Percentiles rank a stretch among this genome's conserved stretches.
Evolutionary conservation across 352 stramenopile genomes (phyloP).

Genomic region (Pythium sp.): DNA sequence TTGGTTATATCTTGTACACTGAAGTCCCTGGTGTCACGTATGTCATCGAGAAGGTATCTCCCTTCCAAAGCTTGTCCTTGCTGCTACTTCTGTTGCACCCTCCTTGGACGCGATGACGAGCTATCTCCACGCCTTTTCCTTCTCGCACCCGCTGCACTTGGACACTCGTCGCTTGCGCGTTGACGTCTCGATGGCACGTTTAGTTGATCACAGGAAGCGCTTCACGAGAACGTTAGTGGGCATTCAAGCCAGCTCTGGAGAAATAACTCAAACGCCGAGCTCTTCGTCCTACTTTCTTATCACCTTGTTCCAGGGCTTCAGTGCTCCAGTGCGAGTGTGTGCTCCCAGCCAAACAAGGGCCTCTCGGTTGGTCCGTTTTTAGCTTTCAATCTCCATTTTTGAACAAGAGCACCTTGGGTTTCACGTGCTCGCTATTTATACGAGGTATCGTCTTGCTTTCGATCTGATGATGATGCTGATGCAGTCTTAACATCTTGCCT

Average conservation of each 20-base stretch:
- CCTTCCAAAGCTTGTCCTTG: background rate
- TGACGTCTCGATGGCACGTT: background rate
- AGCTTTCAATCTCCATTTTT: background rate
- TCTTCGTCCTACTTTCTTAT: constrained; percentile 8
- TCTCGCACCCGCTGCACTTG: background rate
- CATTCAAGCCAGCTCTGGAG: background rate
- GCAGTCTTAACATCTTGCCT: no score
- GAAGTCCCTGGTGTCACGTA: constrained; percentile 4
- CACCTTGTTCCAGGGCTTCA: background rate
- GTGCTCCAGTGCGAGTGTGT: background rate
- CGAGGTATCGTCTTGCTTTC: no score
- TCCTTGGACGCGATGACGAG: background rate
- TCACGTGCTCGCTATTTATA: background rate
- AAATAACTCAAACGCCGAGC: background rate
- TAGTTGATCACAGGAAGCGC: background rate
- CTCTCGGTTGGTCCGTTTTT: background rate
- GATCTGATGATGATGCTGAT: no score
- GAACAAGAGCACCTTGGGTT: background rate
- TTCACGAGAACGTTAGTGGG: background rate
- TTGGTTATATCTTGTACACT: background rate
- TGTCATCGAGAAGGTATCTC: constrained; percentile 12
- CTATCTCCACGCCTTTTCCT: background rate
- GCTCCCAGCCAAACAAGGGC: background rate
- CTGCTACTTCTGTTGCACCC: background rate
- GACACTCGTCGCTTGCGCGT: background rate